Base-by-base conservation (phyloP, 345 rosid species). In the Excoecaria agallocha region DNA sequence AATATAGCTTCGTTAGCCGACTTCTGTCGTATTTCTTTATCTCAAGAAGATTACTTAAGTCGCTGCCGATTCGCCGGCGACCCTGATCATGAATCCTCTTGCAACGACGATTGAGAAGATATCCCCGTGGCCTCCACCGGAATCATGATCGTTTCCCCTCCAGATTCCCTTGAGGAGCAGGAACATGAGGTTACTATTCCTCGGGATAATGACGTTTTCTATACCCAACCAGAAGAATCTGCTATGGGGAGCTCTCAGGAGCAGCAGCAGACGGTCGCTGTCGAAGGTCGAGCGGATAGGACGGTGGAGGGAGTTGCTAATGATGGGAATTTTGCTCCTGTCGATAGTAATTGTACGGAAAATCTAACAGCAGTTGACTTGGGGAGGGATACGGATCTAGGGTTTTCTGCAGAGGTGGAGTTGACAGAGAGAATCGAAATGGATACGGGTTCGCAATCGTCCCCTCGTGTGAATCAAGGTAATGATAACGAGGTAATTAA, bases 351-450 rank as follows among this genome's bases (percentile, higher is more conserved):
- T 39, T 45, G 24, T 54, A 41, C 7, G 56, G 79, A 46, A 9
- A 65, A 50, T 17, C 68, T 9, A 59, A 63, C 49, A 66, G 78
- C 70, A 35, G 82, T 82, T 37, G 83, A 85, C 74, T 73, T 85
- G 81, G 85, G 83, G 49, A 77, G 80, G 79, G 86, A 83, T 68
- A 76, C 77, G 30, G 86, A 86, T 69, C 11, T 77, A 76, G 86
- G 82, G 77, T 81, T 64, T 68, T 64, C 69, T 69, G 43, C 22
- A 13, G 81, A 52, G 73, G 46, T 70, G 63, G 86, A 81, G 72
- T 68, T 69, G 67, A 70, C 80, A 6, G 84, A 69, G 79, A 67
- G 69, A 52, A 66, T 68, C 59, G 82, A 59, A 10, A 11, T 59
- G 3, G 73, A 70, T 65, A 68, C 69, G 41, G 51, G 8, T 16